Base-by-base conservation (phyloP, 768 basidiomycete genomes). In the Dentipellis sp. region DNA sequence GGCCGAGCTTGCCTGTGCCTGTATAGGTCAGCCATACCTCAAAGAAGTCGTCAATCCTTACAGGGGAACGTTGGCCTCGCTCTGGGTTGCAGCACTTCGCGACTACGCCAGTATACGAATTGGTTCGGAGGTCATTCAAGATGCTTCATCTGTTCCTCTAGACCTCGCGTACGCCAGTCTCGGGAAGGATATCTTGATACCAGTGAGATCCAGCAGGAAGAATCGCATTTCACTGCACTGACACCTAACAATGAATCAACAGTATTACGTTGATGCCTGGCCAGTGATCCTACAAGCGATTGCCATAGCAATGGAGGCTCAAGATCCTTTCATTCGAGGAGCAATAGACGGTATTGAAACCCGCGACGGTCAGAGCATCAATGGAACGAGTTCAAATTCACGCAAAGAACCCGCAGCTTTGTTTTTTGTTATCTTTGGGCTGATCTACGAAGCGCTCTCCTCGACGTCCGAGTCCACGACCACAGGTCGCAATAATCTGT, bases 221-320 rank as follows among this genome's bases (percentile, higher is more conserved):
- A 14, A 42, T 8, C 7, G 14, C 39, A 19, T 14, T 46, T 34
- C 14, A 19, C 12, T 10, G 17, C 49, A 40, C 50, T 62, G 14
- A 62, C 12, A 35, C 50, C 57, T 29, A 29, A 29, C 29, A 29
- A 29, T 29, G 29, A 47, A 56, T 50, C 19, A 50, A 10, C 63
- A 97, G 94, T 97, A 95, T 67, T 98, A 97, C 66, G 74, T 83
- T 34, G 77, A 82, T 34, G 79, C 93, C 1, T 95, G 93, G 86
- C 73, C 82, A 0, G 78, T 82, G 47, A 87, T 97, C 59, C 74
- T 98, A 1, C 85, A 90, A 64, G 95, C 94, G 3, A 79, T 94
- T 0, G 87, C 91, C 0, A 82, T 82, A 3, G 77, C 84, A 6
- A 91, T 97, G 84, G 79, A 85, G 55, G 72, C 71, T 3, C 73